phyloP scores from a whole-genome alignment of 2,329 filamentous ascomycete species.

The Hypoxylon sp. region DNA sequence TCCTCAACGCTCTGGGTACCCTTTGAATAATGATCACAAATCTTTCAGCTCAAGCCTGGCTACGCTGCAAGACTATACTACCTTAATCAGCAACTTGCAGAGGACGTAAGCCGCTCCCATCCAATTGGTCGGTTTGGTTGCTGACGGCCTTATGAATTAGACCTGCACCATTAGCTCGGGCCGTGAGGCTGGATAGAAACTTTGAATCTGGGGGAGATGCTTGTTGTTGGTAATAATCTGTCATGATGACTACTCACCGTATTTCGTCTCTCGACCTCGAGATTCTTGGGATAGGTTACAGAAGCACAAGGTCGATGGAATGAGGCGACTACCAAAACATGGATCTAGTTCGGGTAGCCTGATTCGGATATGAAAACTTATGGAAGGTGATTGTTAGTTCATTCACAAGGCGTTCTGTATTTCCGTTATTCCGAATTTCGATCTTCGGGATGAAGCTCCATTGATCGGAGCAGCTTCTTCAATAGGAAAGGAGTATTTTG shows the following conservation, averaged over 20 bases:
- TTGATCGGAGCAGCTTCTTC: too few relatives aligned
- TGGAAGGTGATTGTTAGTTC: too few relatives aligned
- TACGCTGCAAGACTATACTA: not conserved
- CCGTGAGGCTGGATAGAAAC: not conserved
- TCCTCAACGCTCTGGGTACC: conserved; percentile 1
- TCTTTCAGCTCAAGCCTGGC: not conserved
- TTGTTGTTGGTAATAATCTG: conserved; percentile 15
- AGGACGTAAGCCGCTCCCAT: not conserved
- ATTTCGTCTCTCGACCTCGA: not conserved
- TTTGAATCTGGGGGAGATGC: not conserved
- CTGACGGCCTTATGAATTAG: not conserved
- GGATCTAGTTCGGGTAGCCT: too few relatives aligned
- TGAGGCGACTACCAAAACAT: not conserved
- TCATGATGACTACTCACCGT: conserved; percentile 17
- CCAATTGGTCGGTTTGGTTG: not conserved
- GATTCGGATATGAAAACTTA: too few relatives aligned
- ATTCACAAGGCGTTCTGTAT: too few relatives aligned
- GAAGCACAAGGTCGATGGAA: too few relatives aligned
- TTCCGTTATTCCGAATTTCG: too few relatives aligned
- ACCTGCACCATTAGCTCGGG: conserved; percentile 5
- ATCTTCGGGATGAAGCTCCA: too few relatives aligned
- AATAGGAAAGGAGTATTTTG: too few relatives aligned
- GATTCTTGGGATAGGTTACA: too few relatives aligned
- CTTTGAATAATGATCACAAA: conserved; percentile 18
- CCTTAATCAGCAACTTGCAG: conserved; percentile 22